These are phyloP conservation scores for Backusella circina DNA, from an alignment of 192 early-diverging fungal genomes.

Conservation along the genomic window DNA sequence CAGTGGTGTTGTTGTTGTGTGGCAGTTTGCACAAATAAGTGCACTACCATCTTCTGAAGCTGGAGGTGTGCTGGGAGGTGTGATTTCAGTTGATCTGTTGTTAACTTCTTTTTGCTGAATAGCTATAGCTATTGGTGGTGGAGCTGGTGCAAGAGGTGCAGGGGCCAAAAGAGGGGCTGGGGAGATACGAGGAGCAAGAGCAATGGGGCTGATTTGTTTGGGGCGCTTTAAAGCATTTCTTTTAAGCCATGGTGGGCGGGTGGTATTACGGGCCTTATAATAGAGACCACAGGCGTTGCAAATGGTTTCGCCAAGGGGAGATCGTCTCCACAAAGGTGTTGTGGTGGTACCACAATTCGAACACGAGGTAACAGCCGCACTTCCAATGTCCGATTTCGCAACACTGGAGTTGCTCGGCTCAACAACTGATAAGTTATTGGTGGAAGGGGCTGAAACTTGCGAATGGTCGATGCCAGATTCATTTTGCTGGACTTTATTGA, in stretches of 20 bases:
- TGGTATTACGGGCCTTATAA: slow-evolving; percentile 52
- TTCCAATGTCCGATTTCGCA: slow-evolving; percentile 40
- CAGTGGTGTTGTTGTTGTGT: slow-evolving; percentile 62
- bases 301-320: slow-evolving; percentile 61
- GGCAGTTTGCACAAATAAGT: slow-evolving; percentile 65
- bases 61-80: background rate
- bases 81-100: background rate
- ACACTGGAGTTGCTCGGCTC: slow-evolving; percentile 40
- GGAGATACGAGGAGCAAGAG: slow-evolving; percentile 10
- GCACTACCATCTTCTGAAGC: background rate
- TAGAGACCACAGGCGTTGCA: slow-evolving; percentile 88
- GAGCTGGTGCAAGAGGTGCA: background rate
- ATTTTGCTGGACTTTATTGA: slow-evolving; percentile 15
- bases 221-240: slow-evolving; percentile 33
- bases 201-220: background rate
- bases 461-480: slow-evolving; percentile 31
- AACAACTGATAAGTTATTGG: slow-evolving; percentile 19
- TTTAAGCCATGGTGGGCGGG: slow-evolving; percentile 54
- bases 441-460: slow-evolving; percentile 22
- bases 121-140: background rate
- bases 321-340: slow-evolving; percentile 79
- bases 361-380: slow-evolving; percentile 34
- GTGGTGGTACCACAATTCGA: slow-evolving; percentile 69
- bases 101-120: background rate
- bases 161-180: slow-evolving; percentile 16